Evolutionary conservation across 2,329 filamentous ascomycete genomes (phyloP).

Genomic region (Elsinoe arachidis): DNA sequence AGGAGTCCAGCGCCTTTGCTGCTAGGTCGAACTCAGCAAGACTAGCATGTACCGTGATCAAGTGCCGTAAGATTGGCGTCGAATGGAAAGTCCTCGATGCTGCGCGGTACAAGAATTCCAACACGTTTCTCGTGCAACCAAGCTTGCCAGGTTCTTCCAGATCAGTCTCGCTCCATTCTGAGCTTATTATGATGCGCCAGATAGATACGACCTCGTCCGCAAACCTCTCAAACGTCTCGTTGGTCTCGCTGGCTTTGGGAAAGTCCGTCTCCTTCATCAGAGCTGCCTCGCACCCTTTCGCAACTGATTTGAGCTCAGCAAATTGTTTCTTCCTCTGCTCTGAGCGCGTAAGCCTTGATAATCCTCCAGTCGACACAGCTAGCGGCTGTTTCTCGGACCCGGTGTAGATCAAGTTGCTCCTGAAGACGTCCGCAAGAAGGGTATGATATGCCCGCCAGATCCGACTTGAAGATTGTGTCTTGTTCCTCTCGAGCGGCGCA

Average conservation of each 20-base stretch:
- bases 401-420: conserved; percentile 52
- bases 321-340: conserved; percentile 44
- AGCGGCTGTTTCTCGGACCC: conserved; percentile 15
- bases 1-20: conserved; percentile 84
- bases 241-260: conserved; percentile 71
- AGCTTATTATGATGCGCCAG: conserved; percentile 74
- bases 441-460: conserved; percentile 84
- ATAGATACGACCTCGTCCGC: conserved; percentile 71
- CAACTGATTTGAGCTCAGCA: conserved; percentile 69
- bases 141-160: conserved; percentile 74
- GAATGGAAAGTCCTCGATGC: conserved; percentile 95
- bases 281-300: conserved; percentile 69
- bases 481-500: conserved; percentile 38
- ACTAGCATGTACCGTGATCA: conserved; percentile 80
- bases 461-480: conserved; percentile 41
- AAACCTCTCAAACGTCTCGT: conserved; percentile 73
- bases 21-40: conserved; percentile 88
- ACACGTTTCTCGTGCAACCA: conserved; percentile 62
- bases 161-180: conserved; percentile 70
- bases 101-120: conserved; percentile 80
- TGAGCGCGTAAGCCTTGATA: conserved; percentile 17
- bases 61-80: conserved; percentile 71
- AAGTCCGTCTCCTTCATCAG: conserved; percentile 74
- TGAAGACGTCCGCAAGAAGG: conserved; percentile 66
- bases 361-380: conserved; percentile 21